Evolutionary conservation across 345 rosid genomes (phyloP).

Genomic region (Melastoma malabathricum): DNA sequence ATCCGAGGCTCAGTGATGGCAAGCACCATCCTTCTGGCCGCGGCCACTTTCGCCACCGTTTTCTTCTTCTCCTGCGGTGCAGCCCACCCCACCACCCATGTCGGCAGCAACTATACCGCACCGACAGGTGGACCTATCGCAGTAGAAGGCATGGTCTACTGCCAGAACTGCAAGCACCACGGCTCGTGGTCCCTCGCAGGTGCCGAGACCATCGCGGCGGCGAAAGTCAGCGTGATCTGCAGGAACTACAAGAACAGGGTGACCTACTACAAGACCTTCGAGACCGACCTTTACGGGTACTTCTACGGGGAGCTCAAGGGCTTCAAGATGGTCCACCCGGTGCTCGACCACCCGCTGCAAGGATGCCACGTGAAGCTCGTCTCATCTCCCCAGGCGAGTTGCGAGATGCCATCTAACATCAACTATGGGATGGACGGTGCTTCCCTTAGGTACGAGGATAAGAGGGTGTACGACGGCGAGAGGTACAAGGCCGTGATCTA

Average conservation of each 20-base stretch:
- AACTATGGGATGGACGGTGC: slow-evolving; percentile 69
- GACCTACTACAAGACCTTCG: slow-evolving; percentile 47
- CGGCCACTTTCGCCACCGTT: too few relatives aligned
- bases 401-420: slow-evolving; percentile 57
- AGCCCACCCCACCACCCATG: slow-evolving; percentile 33
- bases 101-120: slow-evolving; percentile 61
- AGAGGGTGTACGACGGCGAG: slow-evolving; percentile 23
- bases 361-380: slow-evolving; percentile 61
- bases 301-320: slow-evolving; percentile 68
- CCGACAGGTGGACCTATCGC: slow-evolving; percentile 55
- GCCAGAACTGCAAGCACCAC: slow-evolving; percentile 52
- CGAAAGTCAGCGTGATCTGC: slow-evolving; percentile 64
- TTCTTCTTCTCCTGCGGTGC: slow-evolving; percentile 44
- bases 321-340: slow-evolving; percentile 20
- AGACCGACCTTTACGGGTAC: slow-evolving; percentile 45
- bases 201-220: slow-evolving; percentile 54
- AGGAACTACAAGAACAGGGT: slow-evolving; percentile 39
- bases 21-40: too few relatives aligned
- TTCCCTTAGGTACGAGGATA: slow-evolving; percentile 39
- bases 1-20: too few relatives aligned
- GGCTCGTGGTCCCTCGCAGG: slow-evolving; percentile 64
- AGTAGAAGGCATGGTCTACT: slow-evolving; percentile 72
- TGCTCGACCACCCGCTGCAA: slow-evolving; percentile 75
- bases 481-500: slow-evolving; percentile 45
- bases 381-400: slow-evolving; percentile 50